Base-by-base conservation (phyloP, 2,329 filamentous ascomycete genomes). In the Fusarium guadeloupense region DNA sequence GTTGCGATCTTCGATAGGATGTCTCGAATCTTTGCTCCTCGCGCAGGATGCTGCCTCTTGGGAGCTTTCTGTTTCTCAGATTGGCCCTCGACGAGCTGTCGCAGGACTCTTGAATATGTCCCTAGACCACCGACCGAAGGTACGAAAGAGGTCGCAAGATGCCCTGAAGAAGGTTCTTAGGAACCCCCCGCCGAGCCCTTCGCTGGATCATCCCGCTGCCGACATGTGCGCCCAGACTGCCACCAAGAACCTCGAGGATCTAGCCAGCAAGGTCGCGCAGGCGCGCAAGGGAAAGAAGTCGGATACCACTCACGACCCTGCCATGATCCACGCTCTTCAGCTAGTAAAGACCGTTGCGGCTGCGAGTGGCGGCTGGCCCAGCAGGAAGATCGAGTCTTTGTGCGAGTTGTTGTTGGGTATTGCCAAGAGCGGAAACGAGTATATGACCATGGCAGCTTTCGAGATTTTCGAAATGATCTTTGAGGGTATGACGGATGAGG, bases 381-480 rank as follows among this genome's bases (percentile, higher is more conserved):
- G 90, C 79, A 92, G 90, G 80, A 97, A 96, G 78, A 96, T 97
- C 49, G 95, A 99, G 77, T 83, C 89, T 3, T 80, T 99, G 28
- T 97, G 93, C 75, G 93, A 98, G 75, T 80, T 97, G 48, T 80
- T 99, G 54, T 85, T 99, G 66, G 88, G 88, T 66, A 96, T 98
- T 59, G 94, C 94, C 25, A 89, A 89, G 71, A 93, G 91, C 9
- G 95, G 88, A 75, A 97, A 96, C 74, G 93, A 98, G 74, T 96
- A 94, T 75, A 89, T 99, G 81, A 96, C 93, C 26, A 96, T 98
- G 89, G 90, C 92, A 10, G 91, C 93, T 0, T 97, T 99, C 69
- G 94, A 97, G 65, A 94, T 98, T 5, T 99, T 99, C 70, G 95
- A 99, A 75, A 90, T 96, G 74, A 96, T 98, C 38, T 98, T 99